Evolutionary conservation across 768 basidiomycete genomes (phyloP).

Genomic region (Imleria badia): DNA sequence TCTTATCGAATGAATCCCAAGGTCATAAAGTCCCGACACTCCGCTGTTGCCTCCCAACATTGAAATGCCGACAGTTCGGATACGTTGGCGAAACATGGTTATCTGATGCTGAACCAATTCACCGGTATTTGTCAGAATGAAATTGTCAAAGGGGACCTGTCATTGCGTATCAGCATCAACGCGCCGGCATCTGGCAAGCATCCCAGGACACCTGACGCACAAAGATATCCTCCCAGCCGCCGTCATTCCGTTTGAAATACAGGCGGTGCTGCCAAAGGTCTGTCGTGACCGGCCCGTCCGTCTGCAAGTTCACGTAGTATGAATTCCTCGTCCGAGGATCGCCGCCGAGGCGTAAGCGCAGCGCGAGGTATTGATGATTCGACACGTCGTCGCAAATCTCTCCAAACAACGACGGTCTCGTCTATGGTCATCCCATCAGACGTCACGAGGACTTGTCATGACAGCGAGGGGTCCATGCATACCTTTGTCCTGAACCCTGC

Average conservation of each 20-base stretch:
- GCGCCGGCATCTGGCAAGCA: not conserved
- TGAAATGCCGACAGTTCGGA: slow-evolving; percentile 84
- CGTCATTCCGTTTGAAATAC: slow-evolving; percentile 66
- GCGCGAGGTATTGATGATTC: slow-evolving; percentile 73
- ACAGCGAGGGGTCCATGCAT: slow-evolving; percentile 4
- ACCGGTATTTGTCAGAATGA: slow-evolving; percentile 73
- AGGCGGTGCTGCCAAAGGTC: slow-evolving; percentile 96
- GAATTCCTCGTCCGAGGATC: slow-evolving; percentile 73
- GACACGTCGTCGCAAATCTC: slow-evolving; percentile 83
- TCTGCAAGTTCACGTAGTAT: slow-evolving; percentile 95
- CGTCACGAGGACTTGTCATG: too few species aligned
- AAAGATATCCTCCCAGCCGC: slow-evolving; percentile 79
- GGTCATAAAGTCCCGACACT: slow-evolving; percentile 72
- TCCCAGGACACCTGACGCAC: slow-evolving; percentile 45
- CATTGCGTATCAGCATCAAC: slow-evolving; percentile 4
- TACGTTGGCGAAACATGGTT: slow-evolving; percentile 68
- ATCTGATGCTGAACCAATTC: slow-evolving; percentile 71
- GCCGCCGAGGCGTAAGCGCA: slow-evolving; percentile 78
- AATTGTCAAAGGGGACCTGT: slow-evolving; percentile 80
- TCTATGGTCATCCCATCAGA: slow-evolving; percentile 42
- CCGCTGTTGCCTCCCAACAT: slow-evolving; percentile 83
- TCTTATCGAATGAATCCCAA: slow-evolving; percentile 78
- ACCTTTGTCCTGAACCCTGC: slow-evolving; percentile 90
- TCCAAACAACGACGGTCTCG: slow-evolving; percentile 83
- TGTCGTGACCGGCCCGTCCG: slow-evolving; percentile 73